Evolutionary conservation across 495 filamentous ascomycete species (phyloP).

Genomic region (Xanthoparmelia taractica): DNA sequence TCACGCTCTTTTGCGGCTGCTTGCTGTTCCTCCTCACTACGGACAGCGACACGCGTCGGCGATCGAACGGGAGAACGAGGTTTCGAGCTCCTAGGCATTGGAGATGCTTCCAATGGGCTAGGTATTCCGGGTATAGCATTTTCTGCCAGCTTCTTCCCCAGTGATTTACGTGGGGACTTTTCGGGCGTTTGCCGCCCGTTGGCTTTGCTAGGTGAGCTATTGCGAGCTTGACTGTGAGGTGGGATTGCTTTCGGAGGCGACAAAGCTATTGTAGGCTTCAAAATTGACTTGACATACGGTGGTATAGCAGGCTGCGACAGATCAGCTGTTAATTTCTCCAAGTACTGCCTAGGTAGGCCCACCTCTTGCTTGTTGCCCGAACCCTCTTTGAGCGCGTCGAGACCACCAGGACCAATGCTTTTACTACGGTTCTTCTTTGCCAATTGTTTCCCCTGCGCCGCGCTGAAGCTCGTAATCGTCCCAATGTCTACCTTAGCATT

Average conservation of each 20-base stretch:
- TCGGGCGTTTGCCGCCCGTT: conserved; percentile 18
- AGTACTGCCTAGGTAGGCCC: conserved; percentile 25
- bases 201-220: conserved; percentile 33
- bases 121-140: conserved; percentile 43
- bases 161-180: conserved; percentile 13
- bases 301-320: conserved; percentile 45
- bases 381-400: conserved; percentile 70
- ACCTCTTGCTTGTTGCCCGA: conserved; percentile 78
- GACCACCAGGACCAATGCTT: conserved; percentile 84
- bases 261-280: conserved; percentile 71
- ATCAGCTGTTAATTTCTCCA: conserved; percentile 6
- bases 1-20: conserved; percentile 64
- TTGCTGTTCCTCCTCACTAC: conserved; percentile 74
- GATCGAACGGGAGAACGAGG: conserved; percentile 35
- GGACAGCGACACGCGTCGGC: conserved; percentile 40
- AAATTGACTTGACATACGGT: conserved; percentile 64
- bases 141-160: conserved; percentile 26
- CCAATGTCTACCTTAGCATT: conserved; percentile 60
- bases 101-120: conserved; percentile 21
- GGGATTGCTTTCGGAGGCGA: conserved; percentile 54
- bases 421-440: conserved; percentile 84
- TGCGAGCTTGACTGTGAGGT: conserved; percentile 42
- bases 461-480: conserved; percentile 32
- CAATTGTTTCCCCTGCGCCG: conserved; percentile 35
- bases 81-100: conserved; percentile 20